Evolutionary conservation across 2,329 filamentous ascomycete species (phyloP).

Genomic region (Neocatenulostroma microsporum): DNA sequence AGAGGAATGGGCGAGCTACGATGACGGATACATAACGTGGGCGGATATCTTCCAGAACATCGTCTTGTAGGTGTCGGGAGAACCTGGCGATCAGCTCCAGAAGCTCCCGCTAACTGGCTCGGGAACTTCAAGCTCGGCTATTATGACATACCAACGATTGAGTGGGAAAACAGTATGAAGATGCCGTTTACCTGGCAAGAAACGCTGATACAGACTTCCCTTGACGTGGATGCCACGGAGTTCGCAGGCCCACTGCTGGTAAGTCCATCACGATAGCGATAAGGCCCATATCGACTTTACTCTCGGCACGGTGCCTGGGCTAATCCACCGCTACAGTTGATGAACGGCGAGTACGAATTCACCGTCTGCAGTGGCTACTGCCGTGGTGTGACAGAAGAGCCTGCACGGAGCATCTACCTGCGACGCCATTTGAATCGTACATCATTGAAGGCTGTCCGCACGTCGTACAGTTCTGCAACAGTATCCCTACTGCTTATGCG

Average conservation of each 20-base stretch:
- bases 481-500: no score
- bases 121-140: constrained; percentile 1
- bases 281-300: no score
- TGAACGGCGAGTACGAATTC: constrained; percentile 2
- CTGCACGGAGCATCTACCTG: background rate
- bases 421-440: constrained; percentile 19
- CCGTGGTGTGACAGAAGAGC: constrained; percentile 1
- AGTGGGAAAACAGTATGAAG: background rate
- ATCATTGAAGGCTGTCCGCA: no score
- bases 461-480: no score
- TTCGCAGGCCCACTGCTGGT: constrained; percentile 3
- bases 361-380: constrained; percentile 4
- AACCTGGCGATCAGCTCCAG: background rate
- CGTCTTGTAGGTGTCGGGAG: no score
- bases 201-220: constrained; percentile 3
- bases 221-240: background rate
- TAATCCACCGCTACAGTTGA: background rate
- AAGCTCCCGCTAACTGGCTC: background rate
- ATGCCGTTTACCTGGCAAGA: background rate
- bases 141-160: background rate
- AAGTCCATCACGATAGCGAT: no score
- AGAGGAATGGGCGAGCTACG: background rate
- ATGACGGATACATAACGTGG: background rate
- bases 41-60: constrained; percentile 1
- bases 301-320: background rate